Evolutionary conservation across 768 basidiomycete species (phyloP).

Genomic region (Saitozyma podzolica): DNA sequence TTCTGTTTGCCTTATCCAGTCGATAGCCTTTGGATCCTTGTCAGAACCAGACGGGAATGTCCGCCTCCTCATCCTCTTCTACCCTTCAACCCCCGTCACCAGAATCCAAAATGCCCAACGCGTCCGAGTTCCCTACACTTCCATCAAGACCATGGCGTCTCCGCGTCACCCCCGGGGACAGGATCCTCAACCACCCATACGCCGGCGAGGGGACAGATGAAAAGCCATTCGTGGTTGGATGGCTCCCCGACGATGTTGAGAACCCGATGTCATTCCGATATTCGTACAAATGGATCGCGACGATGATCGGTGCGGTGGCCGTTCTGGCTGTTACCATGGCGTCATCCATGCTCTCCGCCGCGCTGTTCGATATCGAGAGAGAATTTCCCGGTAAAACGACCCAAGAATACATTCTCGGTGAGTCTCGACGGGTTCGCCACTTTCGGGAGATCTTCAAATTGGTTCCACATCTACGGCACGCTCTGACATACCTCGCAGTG

Average conservation of each 20-base stretch:
- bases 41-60: too few relatives aligned
- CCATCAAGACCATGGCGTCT: constrained; percentile 30
- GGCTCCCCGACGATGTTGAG: constrained; percentile 33
- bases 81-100: too few relatives aligned
- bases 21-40: too few relatives aligned
- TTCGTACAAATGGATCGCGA: constrained; percentile 33
- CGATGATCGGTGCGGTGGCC: constrained; percentile 27
- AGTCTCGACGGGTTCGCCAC: constrained; percentile 4
- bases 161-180: constrained; percentile 23
- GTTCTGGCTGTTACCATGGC: constrained; percentile 37
- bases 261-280: constrained; percentile 36
- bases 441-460: too few relatives aligned
- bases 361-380: constrained; percentile 18
- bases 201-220: constrained; percentile 35
- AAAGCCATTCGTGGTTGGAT: constrained; percentile 44
- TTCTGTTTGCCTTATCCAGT: too few relatives aligned
- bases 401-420: constrained; percentile 36
- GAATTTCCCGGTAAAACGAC: constrained; percentile 26
- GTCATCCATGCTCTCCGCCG: constrained; percentile 29
- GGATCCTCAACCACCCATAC: constrained; percentile 30
- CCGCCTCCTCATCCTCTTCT: too few relatives aligned
- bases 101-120: too few relatives aligned
- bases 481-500: constrained; percentile 28
- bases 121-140: constrained; percentile 1
- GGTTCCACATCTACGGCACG: constrained; percentile 7